Evolutionary conservation across 495 filamentous ascomycete genomes (phyloP).

Genomic region (Penicillium goetzii): DNA sequence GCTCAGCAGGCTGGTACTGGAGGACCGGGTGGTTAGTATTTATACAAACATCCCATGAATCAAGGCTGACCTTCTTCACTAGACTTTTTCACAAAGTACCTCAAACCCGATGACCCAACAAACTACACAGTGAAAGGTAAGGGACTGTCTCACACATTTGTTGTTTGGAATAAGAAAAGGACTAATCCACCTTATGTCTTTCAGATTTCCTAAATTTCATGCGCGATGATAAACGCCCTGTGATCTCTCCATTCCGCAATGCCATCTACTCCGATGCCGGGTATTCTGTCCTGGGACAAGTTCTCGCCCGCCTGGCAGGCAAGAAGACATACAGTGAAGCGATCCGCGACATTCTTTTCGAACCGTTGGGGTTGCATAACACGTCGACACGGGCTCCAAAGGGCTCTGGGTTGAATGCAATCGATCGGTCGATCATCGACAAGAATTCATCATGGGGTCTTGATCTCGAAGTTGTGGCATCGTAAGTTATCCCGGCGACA

Average conservation of each 20-base stretch:
- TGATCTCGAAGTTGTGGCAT: slow-evolving; percentile 5
- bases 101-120: not conserved
- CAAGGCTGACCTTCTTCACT: not conserved
- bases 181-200: too few relatives aligned
- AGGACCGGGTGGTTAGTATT: not conserved
- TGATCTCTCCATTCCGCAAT: slow-evolving; percentile 43
- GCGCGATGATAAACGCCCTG: slow-evolving; percentile 15
- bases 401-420: not conserved
- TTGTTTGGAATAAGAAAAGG: too few relatives aligned
- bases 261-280: slow-evolving; percentile 13
- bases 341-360: not conserved
- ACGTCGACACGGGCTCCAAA: slow-evolving; percentile 1
- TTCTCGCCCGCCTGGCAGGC: not conserved
- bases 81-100: not conserved
- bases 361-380: not conserved
- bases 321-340: slow-evolving; percentile 5
- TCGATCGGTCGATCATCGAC: not conserved
- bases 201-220: slow-evolving; percentile 18
- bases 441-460: slow-evolving; percentile 1
- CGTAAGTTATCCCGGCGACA: not conserved
- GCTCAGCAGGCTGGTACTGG: slow-evolving; percentile 6
- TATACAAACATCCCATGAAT: not conserved
- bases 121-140: not conserved
- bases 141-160: not conserved
- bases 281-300: not conserved